Evolutionary conservation across 306 rosid species (phyloP), one percentile per base, ranked within the genome.

Genomic region (Clitoria ternatea): DNA sequence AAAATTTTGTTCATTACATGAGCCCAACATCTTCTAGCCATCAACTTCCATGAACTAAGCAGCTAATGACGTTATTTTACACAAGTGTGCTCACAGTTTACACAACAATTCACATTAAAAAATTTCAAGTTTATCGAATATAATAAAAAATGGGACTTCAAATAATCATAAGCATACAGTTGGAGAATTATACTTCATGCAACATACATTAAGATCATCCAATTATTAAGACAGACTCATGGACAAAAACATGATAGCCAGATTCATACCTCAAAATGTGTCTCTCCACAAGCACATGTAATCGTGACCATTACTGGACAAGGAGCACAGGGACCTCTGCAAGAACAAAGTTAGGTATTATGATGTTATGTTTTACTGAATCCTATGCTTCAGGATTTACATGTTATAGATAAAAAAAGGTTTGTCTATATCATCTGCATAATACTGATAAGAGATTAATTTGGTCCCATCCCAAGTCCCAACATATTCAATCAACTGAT

Each of bases 321-420:
- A 66, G 98, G 98, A 80, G 98, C 94, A 82, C 97, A 94, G 62
- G 94, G 71, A 81, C 97, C 98, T 69, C 98, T 94, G 97, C 85
- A 78, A 55, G 33, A 87, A 76, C 70, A 78, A 88, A 83, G 48
- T 52, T 40, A 59, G 61, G 54, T 61, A 47, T 17, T 70, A 69
- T 72, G 66, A 72, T 40, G 22, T 33, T 22, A 45, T 55, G 50
- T 60, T 61, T 4, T 19, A 14, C 33, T 10, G 40, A 18, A 12
- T 52, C 44, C 4, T 19, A 27, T 4, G 66, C 53, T 55, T 39
- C 49, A 76, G 6, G 77, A 35, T 53, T 62, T 23, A 53, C 66
- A 71, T 15, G 70, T 24, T 60, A 29, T 14, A 45, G 43, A 80
- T 32, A 44, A 36, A 76, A 75, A 45, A 17, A 35, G 3, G 40